A percentile compares a stretch with the other conserved stretches of the same genome.
phyloP scores from a whole-genome alignment of 2,329 filamentous ascomycete species.

The Exophiala calicioides region DNA sequence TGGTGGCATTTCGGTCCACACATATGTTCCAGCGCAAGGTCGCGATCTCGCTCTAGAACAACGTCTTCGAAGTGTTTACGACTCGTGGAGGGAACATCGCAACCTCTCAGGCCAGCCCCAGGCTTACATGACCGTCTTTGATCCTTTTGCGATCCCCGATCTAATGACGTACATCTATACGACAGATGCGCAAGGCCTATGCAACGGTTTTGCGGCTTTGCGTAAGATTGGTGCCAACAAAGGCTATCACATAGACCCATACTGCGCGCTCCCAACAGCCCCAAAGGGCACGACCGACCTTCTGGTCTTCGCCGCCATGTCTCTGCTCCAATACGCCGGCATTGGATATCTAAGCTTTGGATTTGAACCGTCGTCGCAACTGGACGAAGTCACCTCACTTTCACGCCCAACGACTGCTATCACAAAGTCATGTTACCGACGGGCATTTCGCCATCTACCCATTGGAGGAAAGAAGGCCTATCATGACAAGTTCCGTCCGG shows the following conservation, averaged over 20 bases:
- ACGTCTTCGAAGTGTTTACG: slow-evolving; percentile 40
- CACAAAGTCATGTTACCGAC: slow-evolving; percentile 36
- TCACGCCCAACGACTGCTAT: slow-evolving; percentile 32
- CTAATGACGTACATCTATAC: slow-evolving; percentile 47
- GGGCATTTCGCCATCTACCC: slow-evolving; percentile 37
- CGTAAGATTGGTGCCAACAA: slow-evolving; percentile 39
- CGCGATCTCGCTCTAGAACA: slow-evolving; percentile 36
- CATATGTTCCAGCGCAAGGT: slow-evolving; percentile 39
- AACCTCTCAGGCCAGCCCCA: slow-evolving; percentile 37
- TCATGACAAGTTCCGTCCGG: slow-evolving; percentile 43
- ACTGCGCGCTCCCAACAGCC: slow-evolving; percentile 38
- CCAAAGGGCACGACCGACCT: slow-evolving; percentile 43
- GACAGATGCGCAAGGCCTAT: slow-evolving; percentile 32
- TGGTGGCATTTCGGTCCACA: slow-evolving; percentile 37
- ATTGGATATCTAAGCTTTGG: slow-evolving; percentile 43
- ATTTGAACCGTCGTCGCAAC: slow-evolving; percentile 39
- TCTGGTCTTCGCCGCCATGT: slow-evolving; percentile 42
- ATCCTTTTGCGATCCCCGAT: slow-evolving; percentile 41
- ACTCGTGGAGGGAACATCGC: slow-evolving; percentile 41
- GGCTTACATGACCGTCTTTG: slow-evolving; percentile 45
- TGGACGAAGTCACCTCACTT: slow-evolving; percentile 39
- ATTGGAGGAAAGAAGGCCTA: slow-evolving; percentile 44
- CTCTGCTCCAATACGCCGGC: slow-evolving; percentile 37
- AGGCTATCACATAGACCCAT: slow-evolving; percentile 48
- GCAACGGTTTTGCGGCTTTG: slow-evolving; percentile 44